A percentile compares a stretch with the other conserved stretches of the same genome.
Conservation (phyloP, 176 grass and related monocot species). For the Metroxylon sagu region DNA sequence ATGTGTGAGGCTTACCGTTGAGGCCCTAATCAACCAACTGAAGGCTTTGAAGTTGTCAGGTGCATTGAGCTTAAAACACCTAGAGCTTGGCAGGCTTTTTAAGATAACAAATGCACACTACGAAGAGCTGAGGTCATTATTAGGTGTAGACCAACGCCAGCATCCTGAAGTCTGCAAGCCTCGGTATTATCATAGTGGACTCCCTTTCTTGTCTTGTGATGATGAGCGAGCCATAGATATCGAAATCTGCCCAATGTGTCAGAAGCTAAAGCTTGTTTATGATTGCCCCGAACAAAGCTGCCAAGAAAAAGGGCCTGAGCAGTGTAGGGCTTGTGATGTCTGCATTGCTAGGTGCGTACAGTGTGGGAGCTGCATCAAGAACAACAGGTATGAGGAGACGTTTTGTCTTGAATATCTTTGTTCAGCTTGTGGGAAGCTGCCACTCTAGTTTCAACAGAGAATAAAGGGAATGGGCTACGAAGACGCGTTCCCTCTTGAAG, state of each 20-base stretch:
- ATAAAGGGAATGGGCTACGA: no score
- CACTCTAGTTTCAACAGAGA: neutral
- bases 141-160: slow-evolving; percentile 44
- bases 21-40: slow-evolving; percentile 57
- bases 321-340: slow-evolving; percentile 55
- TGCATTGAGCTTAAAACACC: slow-evolving; percentile 38
- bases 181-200: slow-evolving; percentile 38
- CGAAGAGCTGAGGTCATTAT: slow-evolving; percentile 43
- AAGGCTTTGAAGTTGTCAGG: slow-evolving; percentile 51
- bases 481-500: no score
- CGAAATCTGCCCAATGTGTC: slow-evolving; percentile 60
- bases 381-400: slow-evolving; percentile 47
- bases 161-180: slow-evolving; percentile 21
- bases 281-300: slow-evolving; percentile 68
- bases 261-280: slow-evolving; percentile 72
- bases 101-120: slow-evolving; percentile 38
- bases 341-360: slow-evolving; percentile 60
- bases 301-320: slow-evolving; percentile 21
- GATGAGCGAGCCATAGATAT: slow-evolving; percentile 63
- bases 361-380: slow-evolving; percentile 66
- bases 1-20: slow-evolving; percentile 41
- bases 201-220: slow-evolving; percentile 35
- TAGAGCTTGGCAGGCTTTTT: slow-evolving; percentile 54
- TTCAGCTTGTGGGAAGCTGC: slow-evolving; percentile 27
- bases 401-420: slow-evolving; percentile 60